phyloP scores from a whole-genome alignment of 1,284 basidiomycete species.

The Pisolithus thermaeus region DNA sequence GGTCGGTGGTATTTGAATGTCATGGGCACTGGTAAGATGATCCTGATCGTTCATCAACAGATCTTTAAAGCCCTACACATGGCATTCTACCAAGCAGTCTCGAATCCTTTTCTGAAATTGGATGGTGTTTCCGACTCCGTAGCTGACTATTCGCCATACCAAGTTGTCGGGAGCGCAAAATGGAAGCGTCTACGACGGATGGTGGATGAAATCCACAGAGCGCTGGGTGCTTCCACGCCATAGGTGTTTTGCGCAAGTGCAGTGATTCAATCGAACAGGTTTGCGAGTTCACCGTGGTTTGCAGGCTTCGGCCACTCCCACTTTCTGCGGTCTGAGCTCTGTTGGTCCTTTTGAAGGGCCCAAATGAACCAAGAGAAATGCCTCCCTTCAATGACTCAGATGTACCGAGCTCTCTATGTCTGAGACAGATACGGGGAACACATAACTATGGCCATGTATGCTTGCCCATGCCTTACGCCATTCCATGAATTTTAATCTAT shows the following conservation, averaged over 20 bases:
- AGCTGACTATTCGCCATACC: slow-evolving; percentile 48
- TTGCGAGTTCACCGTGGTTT: slow-evolving; percentile 24
- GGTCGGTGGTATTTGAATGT: slow-evolving; percentile 33
- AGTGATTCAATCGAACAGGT: slow-evolving; percentile 12
- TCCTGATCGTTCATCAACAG: slow-evolving; percentile 33
- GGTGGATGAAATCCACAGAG: slow-evolving; percentile 65
- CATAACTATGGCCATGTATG: slow-evolving; percentile 29
- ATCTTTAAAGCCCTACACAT: slow-evolving; percentile 78
- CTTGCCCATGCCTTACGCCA: neutral
- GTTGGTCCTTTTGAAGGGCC: slow-evolving; percentile 8
- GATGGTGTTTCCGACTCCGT: slow-evolving; percentile 41
- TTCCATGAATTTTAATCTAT: neutral
- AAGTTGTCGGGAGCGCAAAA: slow-evolving; percentile 55
- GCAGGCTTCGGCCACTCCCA: slow-evolving; percentile 21
- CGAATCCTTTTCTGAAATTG: slow-evolving; percentile 72
- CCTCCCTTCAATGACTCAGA: slow-evolving; percentile 76
- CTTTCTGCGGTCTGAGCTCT: slow-evolving; percentile 17
- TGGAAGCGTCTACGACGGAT: slow-evolving; percentile 64
- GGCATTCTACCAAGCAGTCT: slow-evolving; percentile 70
- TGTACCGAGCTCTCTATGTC: slow-evolving; percentile 50
- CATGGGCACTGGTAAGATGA: neutral
- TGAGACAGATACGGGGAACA: slow-evolving; percentile 91
- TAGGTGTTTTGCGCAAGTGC: slow-evolving; percentile 3
- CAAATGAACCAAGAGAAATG: slow-evolving; percentile 49
- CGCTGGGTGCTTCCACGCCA: slow-evolving; percentile 33